These are phyloP conservation scores for Scutellaria baicalensis DNA, from an alignment of 257 asterid genomes.

Conservation along the genomic window DNA sequence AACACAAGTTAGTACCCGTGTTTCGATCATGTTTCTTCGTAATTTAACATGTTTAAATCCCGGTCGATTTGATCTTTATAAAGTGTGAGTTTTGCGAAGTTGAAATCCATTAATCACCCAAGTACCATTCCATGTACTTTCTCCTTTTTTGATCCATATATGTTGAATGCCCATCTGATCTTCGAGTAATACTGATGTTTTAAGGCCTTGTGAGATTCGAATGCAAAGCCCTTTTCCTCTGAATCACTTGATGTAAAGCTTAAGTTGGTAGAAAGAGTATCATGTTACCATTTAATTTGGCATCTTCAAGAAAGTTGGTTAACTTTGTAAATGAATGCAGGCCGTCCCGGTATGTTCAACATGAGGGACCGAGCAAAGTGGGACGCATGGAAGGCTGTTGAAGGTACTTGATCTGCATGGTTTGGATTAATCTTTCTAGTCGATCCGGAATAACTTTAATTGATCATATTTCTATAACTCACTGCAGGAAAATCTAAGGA, in stretches of 20 bases:
- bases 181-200: too few species aligned
- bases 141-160: too few species aligned
- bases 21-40: neutral
- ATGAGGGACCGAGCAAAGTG: constrained; percentile 88
- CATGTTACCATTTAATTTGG: too few species aligned
- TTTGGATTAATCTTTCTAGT: neutral
- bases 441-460: neutral
- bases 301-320: neutral
- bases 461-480: neutral
- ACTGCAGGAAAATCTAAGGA: constrained; percentile 69
- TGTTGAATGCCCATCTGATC: too few species aligned
- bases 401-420: constrained; percentile 41
- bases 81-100: neutral
- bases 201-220: too few species aligned
- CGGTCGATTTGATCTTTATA: neutral
- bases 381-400: constrained; percentile 99
- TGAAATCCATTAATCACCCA: neutral
- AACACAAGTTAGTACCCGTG: constrained; percentile 53
- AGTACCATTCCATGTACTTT: neutral
- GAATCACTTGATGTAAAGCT: too few species aligned
- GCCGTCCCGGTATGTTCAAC: constrained; percentile 84
- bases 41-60: neutral
- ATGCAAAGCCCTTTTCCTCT: too few species aligned
- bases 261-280: too few species aligned
- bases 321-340: constrained; percentile 30